These are phyloP conservation scores for Karstenula rhodostoma DNA, from an alignment of 2,329 filamentous ascomycete species.

Conservation along the genomic window DNA sequence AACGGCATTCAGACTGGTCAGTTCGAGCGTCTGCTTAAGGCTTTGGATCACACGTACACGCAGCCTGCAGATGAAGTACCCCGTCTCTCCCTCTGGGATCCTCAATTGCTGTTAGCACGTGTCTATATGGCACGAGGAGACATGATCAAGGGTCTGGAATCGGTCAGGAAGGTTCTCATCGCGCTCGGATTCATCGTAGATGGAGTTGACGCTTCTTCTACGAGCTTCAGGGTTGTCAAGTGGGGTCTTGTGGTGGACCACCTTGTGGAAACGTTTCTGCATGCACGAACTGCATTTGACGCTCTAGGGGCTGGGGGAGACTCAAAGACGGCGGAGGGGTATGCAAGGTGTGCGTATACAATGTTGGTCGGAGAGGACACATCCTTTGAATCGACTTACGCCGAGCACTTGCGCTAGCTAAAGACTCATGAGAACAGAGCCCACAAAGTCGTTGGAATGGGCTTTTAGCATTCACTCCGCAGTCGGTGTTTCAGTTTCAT, in stretches of 20 bases:
- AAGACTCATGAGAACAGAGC: no score
- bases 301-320: constrained; percentile 20
- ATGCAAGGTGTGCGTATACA: constrained; percentile 43
- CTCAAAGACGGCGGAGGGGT: constrained; percentile 16
- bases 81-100: constrained; percentile 30
- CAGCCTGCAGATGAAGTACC: constrained; percentile 28
- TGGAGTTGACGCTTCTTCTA: constrained; percentile 22
- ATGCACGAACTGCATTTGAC: constrained; percentile 35
- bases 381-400: neutral
- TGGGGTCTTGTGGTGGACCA: constrained; percentile 42
- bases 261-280: constrained; percentile 39
- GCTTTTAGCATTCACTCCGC: no score
- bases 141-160: constrained; percentile 16
- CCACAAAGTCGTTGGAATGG: no score
- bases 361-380: constrained; percentile 38
- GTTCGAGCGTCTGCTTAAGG: constrained; percentile 22
- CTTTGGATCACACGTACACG: constrained; percentile 29
- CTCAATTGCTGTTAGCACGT: constrained; percentile 23
- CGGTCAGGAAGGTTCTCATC: constrained; percentile 17
- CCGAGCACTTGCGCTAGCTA: no score
- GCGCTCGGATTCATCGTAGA: neutral
- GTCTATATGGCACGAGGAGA: constrained; percentile 19
- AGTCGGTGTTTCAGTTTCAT: no score
- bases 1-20: neutral
- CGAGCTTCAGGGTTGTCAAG: constrained; percentile 23